Base-by-base conservation (phyloP, 805 yeast genomes). In the Starmerella scarabaei region DNA sequence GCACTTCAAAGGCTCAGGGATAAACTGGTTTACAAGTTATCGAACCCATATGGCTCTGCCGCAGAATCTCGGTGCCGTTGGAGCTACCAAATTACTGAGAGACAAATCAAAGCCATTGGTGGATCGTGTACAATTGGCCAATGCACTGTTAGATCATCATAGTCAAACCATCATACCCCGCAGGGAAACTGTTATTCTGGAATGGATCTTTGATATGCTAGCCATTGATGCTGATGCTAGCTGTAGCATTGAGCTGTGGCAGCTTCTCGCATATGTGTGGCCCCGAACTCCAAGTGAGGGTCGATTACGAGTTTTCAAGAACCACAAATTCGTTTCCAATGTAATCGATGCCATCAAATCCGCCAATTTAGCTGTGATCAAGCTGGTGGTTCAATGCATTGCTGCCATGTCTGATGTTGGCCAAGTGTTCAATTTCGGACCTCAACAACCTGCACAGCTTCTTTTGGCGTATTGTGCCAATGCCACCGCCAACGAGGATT, bases 191-290 rank as follows among this genome's bases (percentile, higher is more conserved):
- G 58, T 61, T n/a, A 33, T 62, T 3, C 40, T 59, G 17, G 65
- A 62, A 21, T 62, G 64, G 64, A 38, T 52, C 33, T 48, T 62
- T 35, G 60, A 58, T 31, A 51, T 48, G 38, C 37, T 58, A 7
- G 42, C 48, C 5, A 32, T 37, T 15, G 55, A 47, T 18, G 19
- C 43, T 11, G 21, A 33, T 5, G 54, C 51, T 2, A 37, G 49
- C 8, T 12, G 20, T 11, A 26, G 37, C 15, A 23, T 37, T 3
- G 31, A 32, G n/a, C n/a, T 48, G 2, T 56, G 59, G 59, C n/a
- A 28, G 8, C 21, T 45, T 1, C 23, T 49, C 12, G 16, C 20
- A 4, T 8, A 19, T 2, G 18, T 44, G 3, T 52, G 54, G 54
- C 19, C 15, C 6, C 11, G 8, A 2, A 35, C 36, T 5, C 36